Base-by-base conservation (phyloP, 805 yeast species). In the Soucietia sequanensis region DNA sequence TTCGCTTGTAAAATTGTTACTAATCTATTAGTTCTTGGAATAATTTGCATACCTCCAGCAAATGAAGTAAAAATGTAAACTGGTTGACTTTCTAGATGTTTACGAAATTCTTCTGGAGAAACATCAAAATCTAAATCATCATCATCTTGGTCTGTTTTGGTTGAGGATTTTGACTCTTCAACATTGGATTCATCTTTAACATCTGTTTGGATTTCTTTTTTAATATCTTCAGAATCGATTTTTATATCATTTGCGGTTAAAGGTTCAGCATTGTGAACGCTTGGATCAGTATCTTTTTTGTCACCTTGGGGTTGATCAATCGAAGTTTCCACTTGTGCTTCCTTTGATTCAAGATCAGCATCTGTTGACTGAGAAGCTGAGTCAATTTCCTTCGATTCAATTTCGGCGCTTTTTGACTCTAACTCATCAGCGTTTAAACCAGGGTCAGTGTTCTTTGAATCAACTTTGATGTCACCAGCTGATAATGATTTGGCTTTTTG, bases 21-120 rank as follows among this genome's bases (percentile, higher is more conserved):
- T 38, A 90, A 60, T 37, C 95, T 68, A 50, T 84, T 85, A 11
- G 96, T 88, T 47, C 90, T 70, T 11, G 82, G 75, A 43, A 81
- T 76, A 58, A 90, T 78, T 55, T 83, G 84, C 73, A 79, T 81
- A 1, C 93, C 95, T 18, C 95, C 95, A 0, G 95, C 91, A 28
- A 88, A 67, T 0, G 96, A 90, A 0, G 96, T 89, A 62, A 71
- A 88, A 17, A 89, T 56, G 56, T 78, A 87, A 15, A 88, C 80
- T 2, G 93, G 90, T 38, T 56, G 65, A n/a, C 69, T 50, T 40
- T 67, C 65, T 31, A 67, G 50, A 43, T 68, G 70, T 46, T 62
- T 61, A 31, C 70, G 63, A 30, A 66, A 47, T 34, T 68, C 74
- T 41, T 65, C 72, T 5, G 71, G 65, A 6, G 69, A 59, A 4